Conservation (phyloP, 1,284 basidiomycete genomes). For the Coniferiporia sulphurascens region DNA sequence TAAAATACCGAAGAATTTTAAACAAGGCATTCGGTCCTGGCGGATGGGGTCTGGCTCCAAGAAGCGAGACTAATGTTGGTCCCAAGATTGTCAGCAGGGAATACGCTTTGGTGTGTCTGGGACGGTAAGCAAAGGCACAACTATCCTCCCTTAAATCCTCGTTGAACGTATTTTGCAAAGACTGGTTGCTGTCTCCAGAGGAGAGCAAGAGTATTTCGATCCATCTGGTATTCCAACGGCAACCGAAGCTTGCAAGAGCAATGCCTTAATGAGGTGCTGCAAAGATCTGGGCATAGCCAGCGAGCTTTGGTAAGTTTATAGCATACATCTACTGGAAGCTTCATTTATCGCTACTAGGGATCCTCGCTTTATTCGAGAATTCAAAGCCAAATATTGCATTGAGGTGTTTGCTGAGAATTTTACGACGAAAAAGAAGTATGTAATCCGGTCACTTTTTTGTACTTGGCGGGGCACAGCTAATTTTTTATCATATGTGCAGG, state of each 20-base stretch:
- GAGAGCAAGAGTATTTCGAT: slow-evolving; percentile 97
- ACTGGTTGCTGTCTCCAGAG: slow-evolving; percentile 86
- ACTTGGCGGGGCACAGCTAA: slow-evolving; percentile 12
- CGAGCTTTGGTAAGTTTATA: slow-evolving; percentile 77
- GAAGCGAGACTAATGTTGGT: slow-evolving; percentile 88
- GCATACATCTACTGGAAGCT: neutral
- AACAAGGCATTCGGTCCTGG: slow-evolving; percentile 96
- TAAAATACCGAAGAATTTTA: slow-evolving; percentile 93
- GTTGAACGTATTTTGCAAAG: slow-evolving; percentile 36
- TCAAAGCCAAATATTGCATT: slow-evolving; percentile 80
- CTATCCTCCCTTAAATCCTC: neutral
- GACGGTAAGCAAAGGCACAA: slow-evolving; percentile 51
- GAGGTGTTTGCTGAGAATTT: slow-evolving; percentile 86
- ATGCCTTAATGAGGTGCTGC: slow-evolving; percentile 96
- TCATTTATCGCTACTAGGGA: slow-evolving; percentile 53
- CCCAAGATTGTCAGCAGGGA: slow-evolving; percentile 89
- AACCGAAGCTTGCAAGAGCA: slow-evolving; percentile 93
- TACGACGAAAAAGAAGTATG: slow-evolving; percentile 85
- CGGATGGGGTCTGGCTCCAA: slow-evolving; percentile 94
- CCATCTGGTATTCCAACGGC: slow-evolving; percentile 89
- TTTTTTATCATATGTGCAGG: slow-evolving; percentile 47
- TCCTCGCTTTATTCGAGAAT: slow-evolving; percentile 91
- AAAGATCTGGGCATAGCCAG: slow-evolving; percentile 96
- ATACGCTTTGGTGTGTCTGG: slow-evolving; percentile 92
- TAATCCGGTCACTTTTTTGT: slow-evolving; percentile 17